phyloP scores from a whole-genome alignment of 768 basidiomycete genomes.

The Leccinum barrowsii region DNA sequence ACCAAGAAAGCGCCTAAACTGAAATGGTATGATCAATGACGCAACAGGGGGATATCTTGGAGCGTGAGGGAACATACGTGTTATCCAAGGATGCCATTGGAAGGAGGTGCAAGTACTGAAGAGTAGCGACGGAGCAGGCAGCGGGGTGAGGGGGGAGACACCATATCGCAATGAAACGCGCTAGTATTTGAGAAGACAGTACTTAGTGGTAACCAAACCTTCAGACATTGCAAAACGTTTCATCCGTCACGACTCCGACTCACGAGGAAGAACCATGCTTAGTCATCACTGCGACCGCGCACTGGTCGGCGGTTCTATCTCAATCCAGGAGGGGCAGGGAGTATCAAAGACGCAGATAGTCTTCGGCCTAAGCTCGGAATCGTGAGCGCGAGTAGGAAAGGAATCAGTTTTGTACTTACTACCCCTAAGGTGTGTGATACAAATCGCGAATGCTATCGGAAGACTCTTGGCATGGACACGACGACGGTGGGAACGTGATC shows the following conservation, averaged over 20 bases:
- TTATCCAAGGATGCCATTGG: slow-evolving; percentile 31
- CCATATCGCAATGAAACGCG: not conserved
- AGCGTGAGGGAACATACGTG: slow-evolving; percentile 30
- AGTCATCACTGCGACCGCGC: no score
- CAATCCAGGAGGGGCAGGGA: no score
- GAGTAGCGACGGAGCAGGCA: not conserved
- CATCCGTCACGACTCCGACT: slow-evolving; percentile 15
- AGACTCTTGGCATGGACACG: no score
- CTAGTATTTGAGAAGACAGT: slow-evolving; percentile 16
- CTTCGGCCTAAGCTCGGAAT: no score
- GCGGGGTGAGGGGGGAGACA: not conserved
- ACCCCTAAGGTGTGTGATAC: no score
- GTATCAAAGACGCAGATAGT: no score
- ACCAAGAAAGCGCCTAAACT: slow-evolving; percentile 54
- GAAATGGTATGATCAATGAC: not conserved
- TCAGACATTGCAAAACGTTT: slow-evolving; percentile 24
- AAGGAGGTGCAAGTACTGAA: not conserved
- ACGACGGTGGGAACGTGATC: no score
- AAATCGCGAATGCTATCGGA: no score
- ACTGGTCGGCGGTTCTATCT: no score
- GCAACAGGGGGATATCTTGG: not conserved
- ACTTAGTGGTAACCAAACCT: slow-evolving; percentile 14
- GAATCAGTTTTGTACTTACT: no score
- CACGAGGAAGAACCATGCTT: not conserved
- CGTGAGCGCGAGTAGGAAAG: no score